Base-by-base conservation (phyloP, 495 filamentous ascomycete genomes). In the Aspergillus funiculosus region DNA sequence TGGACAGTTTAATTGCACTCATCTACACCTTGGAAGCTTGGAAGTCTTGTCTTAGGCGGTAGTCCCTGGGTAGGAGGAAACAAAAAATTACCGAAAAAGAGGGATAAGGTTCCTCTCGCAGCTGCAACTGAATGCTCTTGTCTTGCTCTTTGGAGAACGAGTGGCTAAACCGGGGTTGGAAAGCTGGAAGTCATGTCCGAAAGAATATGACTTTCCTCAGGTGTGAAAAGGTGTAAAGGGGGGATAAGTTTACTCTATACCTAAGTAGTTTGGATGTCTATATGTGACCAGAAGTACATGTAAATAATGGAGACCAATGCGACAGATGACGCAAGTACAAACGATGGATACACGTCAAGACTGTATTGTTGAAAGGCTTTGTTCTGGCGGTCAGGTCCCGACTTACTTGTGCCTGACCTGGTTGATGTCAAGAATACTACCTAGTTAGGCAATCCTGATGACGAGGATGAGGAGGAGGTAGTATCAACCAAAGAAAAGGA, bases 1-100 rank as follows among this genome's bases (percentile, higher is more conserved):
- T 54, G 34, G 24, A 50, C 41, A 50, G 31, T 21, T 49, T 50
- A 49, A n/a, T n/a, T n/a, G n/a, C n/a, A 50, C 29, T 40, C 15
- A 21, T 39, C n/a, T 29, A 10, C 15, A 49, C 19, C 38, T 37
- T 4, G 13, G 13, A 34, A 15, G n/a, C n/a, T n/a, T n/a, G 0
- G 13, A 13, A 32, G 30, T 32, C 3, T n/a, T n/a, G n/a, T n/a
- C n/a, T n/a, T n/a, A 28, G 26, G 26, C 3, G 26, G 26, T 28
- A 28, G n/a, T n/a, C n/a, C n/a, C n/a, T n/a, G n/a, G n/a, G n/a
- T n/a, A n/a, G n/a, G n/a, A n/a, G n/a, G n/a, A n/a, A n/a, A n/a
- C n/a, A n/a, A n/a, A n/a, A n/a, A n/a, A n/a, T n/a, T n/a, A n/a
- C n/a, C n/a, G n/a, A n/a, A n/a, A n/a, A n/a, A n/a, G n/a, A n/a